Conservation (phyloP, 108 stramenopile genomes). For the Cyclotella cryptica region DNA sequence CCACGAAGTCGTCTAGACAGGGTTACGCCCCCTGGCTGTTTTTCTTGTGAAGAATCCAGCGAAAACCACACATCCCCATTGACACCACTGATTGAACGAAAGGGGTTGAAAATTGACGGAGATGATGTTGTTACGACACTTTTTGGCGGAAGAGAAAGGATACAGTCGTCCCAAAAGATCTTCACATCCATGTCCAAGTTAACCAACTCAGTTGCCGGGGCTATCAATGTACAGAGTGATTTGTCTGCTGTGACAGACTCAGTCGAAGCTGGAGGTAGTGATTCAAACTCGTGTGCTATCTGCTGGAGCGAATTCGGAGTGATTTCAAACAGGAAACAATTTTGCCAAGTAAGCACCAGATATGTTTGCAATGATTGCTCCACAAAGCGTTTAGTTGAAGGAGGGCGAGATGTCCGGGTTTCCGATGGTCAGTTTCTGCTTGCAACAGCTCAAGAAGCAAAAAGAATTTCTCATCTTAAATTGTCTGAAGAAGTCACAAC, state of each 20-base stretch:
- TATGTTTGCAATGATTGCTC: slow-evolving; percentile 88
- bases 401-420: slow-evolving; percentile 67
- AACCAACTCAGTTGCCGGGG: slow-evolving; percentile 1
- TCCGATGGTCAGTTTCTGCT: slow-evolving; percentile 84
- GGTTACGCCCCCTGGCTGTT: slow-evolving; percentile 35
- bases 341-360: slow-evolving; percentile 69
- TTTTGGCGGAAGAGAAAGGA: slow-evolving; percentile 59
- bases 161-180: slow-evolving; percentile 36
- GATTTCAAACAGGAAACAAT: slow-evolving; percentile 77
- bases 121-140: slow-evolving; percentile 56
- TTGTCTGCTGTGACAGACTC: slow-evolving; percentile 55
- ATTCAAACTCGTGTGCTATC: slow-evolving; percentile 78
- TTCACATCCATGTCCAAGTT: slow-evolving; percentile 42
- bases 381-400: slow-evolving; percentile 61
- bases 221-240: slow-evolving; percentile 35
- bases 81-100: slow-evolving; percentile 34
- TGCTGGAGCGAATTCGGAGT: slow-evolving; percentile 86
- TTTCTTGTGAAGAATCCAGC: slow-evolving; percentile 18
- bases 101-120: slow-evolving; percentile 53
- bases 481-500: slow-evolving; percentile 12
- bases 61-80: not conserved
- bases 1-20: slow-evolving; percentile 55
- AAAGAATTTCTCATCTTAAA: slow-evolving; percentile 2
- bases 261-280: slow-evolving; percentile 70
- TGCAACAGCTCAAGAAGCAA: slow-evolving; percentile 47